Evolutionary conservation across 108 stramenopile species (phyloP).

Genomic region (Cyclostephanos tholiformis): DNA sequence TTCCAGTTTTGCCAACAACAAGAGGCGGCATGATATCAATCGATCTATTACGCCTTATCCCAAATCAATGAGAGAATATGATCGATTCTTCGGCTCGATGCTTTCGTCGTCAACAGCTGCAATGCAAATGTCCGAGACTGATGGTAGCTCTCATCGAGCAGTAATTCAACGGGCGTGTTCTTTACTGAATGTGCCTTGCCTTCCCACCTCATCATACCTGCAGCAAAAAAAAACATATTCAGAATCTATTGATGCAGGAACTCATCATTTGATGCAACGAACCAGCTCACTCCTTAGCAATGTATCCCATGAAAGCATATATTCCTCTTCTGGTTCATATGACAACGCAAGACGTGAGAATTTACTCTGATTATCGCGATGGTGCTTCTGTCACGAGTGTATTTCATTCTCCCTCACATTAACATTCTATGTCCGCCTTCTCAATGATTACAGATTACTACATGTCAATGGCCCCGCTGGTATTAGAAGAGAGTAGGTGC

Average conservation of each 20-base stretch:
- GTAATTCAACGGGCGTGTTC: conserved; percentile 57
- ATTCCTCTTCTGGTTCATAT: conserved; percentile 41
- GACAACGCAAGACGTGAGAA: conserved; percentile 38
- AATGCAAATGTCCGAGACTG: conserved; percentile 34
- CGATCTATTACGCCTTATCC: conserved; percentile 30
- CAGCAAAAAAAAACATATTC: conserved; percentile 29
- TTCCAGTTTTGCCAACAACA: neutral
- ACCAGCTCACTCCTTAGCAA: conserved; percentile 29
- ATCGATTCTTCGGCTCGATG: conserved; percentile 76
- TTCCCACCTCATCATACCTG: conserved; percentile 46
- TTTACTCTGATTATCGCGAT: neutral
- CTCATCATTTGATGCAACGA: conserved; percentile 35
- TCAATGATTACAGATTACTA: conserved; percentile 42
- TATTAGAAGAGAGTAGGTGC: conserved; percentile 77
- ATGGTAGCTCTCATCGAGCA: conserved; percentile 23
- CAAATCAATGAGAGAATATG: conserved; percentile 45
- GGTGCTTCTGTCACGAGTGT: neutral
- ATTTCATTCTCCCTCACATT: neutral
- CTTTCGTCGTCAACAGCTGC: conserved; percentile 49
- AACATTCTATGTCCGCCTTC: neutral
- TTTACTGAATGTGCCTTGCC: conserved; percentile 37
- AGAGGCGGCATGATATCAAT: conserved; percentile 35
- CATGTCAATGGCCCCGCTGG: conserved; percentile 67
- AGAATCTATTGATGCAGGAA: conserved; percentile 17
- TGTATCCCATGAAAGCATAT: neutral